Evolutionary conservation across 352 stramenopile genomes (phyloP).

Genomic region (Aphanomyces astaci): DNA sequence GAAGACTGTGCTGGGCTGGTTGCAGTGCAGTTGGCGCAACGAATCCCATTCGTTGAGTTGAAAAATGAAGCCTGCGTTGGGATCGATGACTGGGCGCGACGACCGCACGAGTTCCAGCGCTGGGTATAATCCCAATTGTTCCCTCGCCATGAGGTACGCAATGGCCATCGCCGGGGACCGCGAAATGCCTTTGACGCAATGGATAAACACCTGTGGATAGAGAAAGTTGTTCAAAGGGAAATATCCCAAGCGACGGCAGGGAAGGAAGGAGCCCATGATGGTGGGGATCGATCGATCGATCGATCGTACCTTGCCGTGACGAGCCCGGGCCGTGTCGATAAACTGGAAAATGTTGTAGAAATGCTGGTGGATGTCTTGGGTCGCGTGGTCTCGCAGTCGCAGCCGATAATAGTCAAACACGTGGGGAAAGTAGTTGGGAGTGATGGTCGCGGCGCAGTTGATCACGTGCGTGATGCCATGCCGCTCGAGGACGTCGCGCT

Average conservation of each 20-base stretch:
- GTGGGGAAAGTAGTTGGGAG: slow-evolving; percentile 62
- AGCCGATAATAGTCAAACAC: slow-evolving; percentile 83
- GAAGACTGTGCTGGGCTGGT: slow-evolving; percentile 49
- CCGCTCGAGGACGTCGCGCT: slow-evolving; percentile 54
- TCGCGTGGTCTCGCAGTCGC: slow-evolving; percentile 80
- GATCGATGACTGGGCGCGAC: slow-evolving; percentile 65
- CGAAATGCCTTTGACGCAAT: slow-evolving; percentile 85
- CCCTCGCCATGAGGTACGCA: slow-evolving; percentile 85
- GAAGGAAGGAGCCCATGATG: background rate
- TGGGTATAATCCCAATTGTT: slow-evolving; percentile 70
- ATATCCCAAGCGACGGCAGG: too few species aligned
- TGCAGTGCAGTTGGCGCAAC: slow-evolving; percentile 38
- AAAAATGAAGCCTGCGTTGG: slow-evolving; percentile 84
- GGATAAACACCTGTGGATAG: slow-evolving; percentile 76
- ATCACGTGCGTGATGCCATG: slow-evolving; percentile 85
- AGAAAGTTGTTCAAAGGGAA: too few species aligned
- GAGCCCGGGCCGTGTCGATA: slow-evolving; percentile 63
- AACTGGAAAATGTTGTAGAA: slow-evolving; percentile 87
- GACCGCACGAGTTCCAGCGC: slow-evolving; percentile 72
- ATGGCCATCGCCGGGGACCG: slow-evolving; percentile 82
- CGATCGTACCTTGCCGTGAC: slow-evolving; percentile 39
- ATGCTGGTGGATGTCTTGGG: slow-evolving; percentile 74
- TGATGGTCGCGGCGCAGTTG: slow-evolving; percentile 77
- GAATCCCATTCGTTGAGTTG: slow-evolving; percentile 85
- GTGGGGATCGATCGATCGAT: background rate